phyloP scores from a whole-genome alignment of 371 early-diverging fungal genomes.

The Mucor irregularis region DNA sequence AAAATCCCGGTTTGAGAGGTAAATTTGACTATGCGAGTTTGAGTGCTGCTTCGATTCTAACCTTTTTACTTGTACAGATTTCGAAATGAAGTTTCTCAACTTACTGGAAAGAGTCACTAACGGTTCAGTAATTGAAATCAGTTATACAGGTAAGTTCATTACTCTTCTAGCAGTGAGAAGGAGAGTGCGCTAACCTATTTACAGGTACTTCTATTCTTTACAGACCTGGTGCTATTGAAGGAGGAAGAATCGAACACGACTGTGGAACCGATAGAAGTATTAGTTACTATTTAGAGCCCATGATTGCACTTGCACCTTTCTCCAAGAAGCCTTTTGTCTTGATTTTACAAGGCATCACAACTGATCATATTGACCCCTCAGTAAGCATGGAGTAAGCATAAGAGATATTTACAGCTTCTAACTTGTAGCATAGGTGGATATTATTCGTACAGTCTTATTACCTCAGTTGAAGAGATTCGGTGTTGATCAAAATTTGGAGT shows the following conservation, averaged over 20 bases:
- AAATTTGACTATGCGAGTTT: slow-evolving; percentile 9
- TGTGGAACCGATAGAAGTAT: slow-evolving; percentile 79
- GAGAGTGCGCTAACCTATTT: too few relatives aligned
- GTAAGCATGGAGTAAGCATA: slow-evolving; percentile 38
- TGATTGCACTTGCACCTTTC: slow-evolving; percentile 93
- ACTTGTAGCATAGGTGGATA: slow-evolving; percentile 78
- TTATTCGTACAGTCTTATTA: slow-evolving; percentile 87
- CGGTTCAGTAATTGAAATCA: slow-evolving; percentile 89
- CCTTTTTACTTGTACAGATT: slow-evolving; percentile 60
- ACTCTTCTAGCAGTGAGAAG: too few relatives aligned
- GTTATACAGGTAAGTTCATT: slow-evolving; percentile 88
- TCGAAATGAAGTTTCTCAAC: slow-evolving; percentile 84
- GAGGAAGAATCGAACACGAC: slow-evolving; percentile 86
- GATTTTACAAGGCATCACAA: slow-evolving; percentile 89
- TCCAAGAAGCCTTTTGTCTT: slow-evolving; percentile 80
- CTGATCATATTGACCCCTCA: slow-evolving; percentile 84
- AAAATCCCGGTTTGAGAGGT: slow-evolving; percentile 87
- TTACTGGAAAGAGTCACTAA: slow-evolving; percentile 92
- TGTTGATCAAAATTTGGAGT: slow-evolving; percentile 77
- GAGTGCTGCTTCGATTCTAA: too few relatives aligned
- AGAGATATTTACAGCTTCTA: neutral
- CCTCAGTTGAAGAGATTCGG: slow-evolving; percentile 87
- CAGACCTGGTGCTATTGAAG: slow-evolving; percentile 88
- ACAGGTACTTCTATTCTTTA: slow-evolving; percentile 82
- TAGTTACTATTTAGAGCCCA: slow-evolving; percentile 90